These are phyloP conservation scores for Fusarium piperis DNA, from an alignment of 2,329 filamentous ascomycete species.

Conservation along the genomic window DNA sequence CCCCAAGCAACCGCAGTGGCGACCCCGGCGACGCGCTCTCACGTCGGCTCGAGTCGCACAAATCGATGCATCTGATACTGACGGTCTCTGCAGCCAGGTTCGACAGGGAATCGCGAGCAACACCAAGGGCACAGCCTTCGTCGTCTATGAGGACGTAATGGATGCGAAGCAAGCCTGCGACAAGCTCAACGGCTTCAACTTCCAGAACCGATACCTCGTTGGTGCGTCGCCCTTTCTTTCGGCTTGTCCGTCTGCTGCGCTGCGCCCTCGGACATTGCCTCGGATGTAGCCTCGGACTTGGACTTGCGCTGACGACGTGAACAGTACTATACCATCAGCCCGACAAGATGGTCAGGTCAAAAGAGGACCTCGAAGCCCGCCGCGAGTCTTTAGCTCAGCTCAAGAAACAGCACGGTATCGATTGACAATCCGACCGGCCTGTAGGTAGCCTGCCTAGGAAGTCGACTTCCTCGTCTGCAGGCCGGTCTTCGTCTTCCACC, in stretches of 20 bases:
- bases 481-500: slow-evolving; percentile 66
- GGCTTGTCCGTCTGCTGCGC: background rate
- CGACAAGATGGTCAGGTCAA: slow-evolving; percentile 79
- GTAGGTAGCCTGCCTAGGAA: slow-evolving; percentile 60
- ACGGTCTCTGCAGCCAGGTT: slow-evolving; percentile 77
- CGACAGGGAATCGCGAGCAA: slow-evolving; percentile 97
- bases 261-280: slow-evolving; percentile 3
- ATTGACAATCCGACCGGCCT: slow-evolving; percentile 87
- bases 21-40: slow-evolving; percentile 4
- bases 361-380: slow-evolving; percentile 92
- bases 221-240: slow-evolving; percentile 66
- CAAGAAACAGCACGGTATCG: slow-evolving; percentile 97
- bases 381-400: slow-evolving; percentile 98
- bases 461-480: slow-evolving; percentile 62
- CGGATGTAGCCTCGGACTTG: background rate
- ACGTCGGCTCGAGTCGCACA: slow-evolving; percentile 12
- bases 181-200: slow-evolving; percentile 99
- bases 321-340: slow-evolving; percentile 72
- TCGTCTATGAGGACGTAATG: slow-evolving; percentile 99
- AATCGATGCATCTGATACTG: slow-evolving; percentile 25
- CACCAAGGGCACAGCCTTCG: slow-evolving; percentile 98
- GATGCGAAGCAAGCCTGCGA: slow-evolving; percentile 99
- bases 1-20: slow-evolving; percentile 16
- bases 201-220: slow-evolving; percentile 98
- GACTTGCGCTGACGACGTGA: slow-evolving; percentile 19